phyloP scores from a whole-genome alignment of 352 stramenopile genomes.

The Phytophthora vignae region DNA sequence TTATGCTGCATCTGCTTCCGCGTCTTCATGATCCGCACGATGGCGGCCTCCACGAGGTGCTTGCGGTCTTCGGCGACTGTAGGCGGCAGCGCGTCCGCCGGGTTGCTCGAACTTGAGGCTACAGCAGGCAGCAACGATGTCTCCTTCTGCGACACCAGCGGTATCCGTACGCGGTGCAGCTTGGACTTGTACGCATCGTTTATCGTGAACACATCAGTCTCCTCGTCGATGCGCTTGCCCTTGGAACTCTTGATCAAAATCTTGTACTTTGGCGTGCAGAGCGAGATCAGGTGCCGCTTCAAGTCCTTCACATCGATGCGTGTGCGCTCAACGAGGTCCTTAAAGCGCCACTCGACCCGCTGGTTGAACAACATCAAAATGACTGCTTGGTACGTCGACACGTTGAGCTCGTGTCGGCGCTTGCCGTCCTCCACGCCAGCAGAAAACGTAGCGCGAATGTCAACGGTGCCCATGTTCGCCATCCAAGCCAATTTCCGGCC shows the following conservation, averaged over 20 bases:
- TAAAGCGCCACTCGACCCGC: slow-evolving; percentile 75
- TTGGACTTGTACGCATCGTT: slow-evolving; percentile 97
- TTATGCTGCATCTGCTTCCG: slow-evolving; percentile 94
- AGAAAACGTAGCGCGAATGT: slow-evolving; percentile 93
- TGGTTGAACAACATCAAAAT: slow-evolving; percentile 99
- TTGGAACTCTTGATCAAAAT: slow-evolving; percentile 98
- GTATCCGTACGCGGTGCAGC: slow-evolving; percentile 85
- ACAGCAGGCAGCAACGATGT: slow-evolving; percentile 60
- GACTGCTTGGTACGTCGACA: slow-evolving; percentile 98
- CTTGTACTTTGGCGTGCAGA: slow-evolving; percentile 98
- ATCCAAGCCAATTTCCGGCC: slow-evolving; percentile 97
- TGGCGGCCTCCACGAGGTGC: slow-evolving; percentile 94
- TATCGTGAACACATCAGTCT: slow-evolving; percentile 95
- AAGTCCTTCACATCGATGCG: slow-evolving; percentile 90
- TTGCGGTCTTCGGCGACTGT: slow-evolving; percentile 96
- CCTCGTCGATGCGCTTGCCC: slow-evolving; percentile 95
- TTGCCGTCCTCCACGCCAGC: slow-evolving; percentile 58
- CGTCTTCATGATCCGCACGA: slow-evolving; percentile 97
- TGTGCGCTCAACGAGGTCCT: slow-evolving; percentile 91
- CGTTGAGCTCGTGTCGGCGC: slow-evolving; percentile 94
- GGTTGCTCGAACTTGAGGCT: slow-evolving; percentile 40
- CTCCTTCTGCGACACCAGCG: slow-evolving; percentile 87
- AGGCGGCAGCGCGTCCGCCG: slow-evolving; percentile 81
- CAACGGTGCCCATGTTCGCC: slow-evolving; percentile 92
- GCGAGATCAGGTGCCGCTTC: slow-evolving; percentile 96